These are phyloP conservation scores for Globisporangium carolinianum DNA, from an alignment of 352 stramenopile genomes.

Conservation along the genomic window DNA sequence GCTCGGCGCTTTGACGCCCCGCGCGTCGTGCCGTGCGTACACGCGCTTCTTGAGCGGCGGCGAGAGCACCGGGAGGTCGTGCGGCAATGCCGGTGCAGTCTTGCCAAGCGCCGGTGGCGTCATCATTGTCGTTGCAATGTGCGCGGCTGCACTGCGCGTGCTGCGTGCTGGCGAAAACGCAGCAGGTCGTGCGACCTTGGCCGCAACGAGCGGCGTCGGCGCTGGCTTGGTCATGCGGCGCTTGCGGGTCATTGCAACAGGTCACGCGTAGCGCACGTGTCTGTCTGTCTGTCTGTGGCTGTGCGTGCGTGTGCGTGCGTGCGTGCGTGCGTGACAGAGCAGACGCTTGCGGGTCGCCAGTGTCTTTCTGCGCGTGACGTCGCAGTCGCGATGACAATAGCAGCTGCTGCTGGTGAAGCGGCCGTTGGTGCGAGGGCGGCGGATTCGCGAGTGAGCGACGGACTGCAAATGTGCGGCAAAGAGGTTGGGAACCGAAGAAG, in stretches of 20 bases:
- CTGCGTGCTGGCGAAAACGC: slow-evolving; percentile 1
- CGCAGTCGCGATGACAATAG: too few relatives aligned
- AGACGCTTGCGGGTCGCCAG: too few relatives aligned
- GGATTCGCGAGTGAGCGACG: background rate
- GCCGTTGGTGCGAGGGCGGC: background rate
- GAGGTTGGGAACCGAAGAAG: background rate
- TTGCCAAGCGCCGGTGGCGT: slow-evolving; percentile 2
- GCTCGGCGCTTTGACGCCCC: slow-evolving; percentile 31
- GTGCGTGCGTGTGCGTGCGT: background rate
- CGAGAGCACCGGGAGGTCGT: slow-evolving; percentile 25
- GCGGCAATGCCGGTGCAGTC: background rate
- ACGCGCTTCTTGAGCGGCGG: slow-evolving; percentile 48
- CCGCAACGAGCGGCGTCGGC: background rate
- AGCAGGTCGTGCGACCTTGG: background rate
- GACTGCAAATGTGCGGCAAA: too few relatives aligned
- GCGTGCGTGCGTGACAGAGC: too few relatives aligned
- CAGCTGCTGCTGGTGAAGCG: background rate
- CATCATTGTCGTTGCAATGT: background rate
- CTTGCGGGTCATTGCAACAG: slow-evolving; percentile 11
- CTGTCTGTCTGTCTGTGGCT: background rate
- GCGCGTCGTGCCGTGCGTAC: slow-evolving; percentile 21
- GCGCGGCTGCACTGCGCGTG: slow-evolving; percentile 1
- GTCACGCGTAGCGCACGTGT: background rate
- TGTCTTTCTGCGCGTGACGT: background rate
- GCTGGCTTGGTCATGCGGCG: slow-evolving; percentile 8